Evolutionary conservation across 371 early-diverging fungal species (phyloP).

Genomic region (Mortierella sp.): DNA sequence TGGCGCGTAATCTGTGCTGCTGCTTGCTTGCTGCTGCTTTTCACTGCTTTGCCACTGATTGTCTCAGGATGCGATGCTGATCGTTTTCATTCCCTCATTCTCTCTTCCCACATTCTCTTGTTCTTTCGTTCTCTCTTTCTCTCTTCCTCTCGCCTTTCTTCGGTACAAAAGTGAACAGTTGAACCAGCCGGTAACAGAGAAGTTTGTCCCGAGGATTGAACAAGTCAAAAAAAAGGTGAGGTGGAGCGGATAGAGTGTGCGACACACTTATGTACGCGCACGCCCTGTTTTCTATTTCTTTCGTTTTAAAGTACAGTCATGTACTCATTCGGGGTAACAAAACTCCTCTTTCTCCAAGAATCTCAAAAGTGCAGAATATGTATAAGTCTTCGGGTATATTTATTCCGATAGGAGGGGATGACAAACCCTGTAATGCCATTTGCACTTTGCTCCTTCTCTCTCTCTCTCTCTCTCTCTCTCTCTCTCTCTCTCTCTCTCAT

Average conservation of each 20-base stretch:
- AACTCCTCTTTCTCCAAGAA: conserved; percentile 3
- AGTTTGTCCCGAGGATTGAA: background rate
- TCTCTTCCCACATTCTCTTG: background rate
- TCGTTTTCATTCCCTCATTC: background rate
- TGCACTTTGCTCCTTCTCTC: background rate
- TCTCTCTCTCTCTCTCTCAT: background rate
- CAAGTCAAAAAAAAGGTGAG: background rate
- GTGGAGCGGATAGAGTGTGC: conserved; percentile 5
- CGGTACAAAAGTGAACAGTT: background rate
- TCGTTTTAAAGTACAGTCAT: background rate
- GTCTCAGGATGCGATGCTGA: background rate
- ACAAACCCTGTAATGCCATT: background rate
- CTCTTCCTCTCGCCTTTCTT: too few relatives aligned
- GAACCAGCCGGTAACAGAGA: background rate
- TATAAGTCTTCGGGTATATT: background rate
- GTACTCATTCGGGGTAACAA: background rate
- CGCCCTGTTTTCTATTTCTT: too few relatives aligned
- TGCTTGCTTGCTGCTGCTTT: background rate
- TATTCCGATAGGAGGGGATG: background rate
- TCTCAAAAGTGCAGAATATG: too few relatives aligned
- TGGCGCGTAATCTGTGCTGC: conserved; percentile 9
- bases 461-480: background rate
- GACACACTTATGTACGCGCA: background rate
- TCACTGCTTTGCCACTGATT: background rate
- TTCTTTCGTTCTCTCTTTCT: too few relatives aligned